These are phyloP conservation scores for Acrocalymma vagum DNA, from an alignment of 2,329 filamentous ascomycete species.

Conservation along the genomic window DNA sequence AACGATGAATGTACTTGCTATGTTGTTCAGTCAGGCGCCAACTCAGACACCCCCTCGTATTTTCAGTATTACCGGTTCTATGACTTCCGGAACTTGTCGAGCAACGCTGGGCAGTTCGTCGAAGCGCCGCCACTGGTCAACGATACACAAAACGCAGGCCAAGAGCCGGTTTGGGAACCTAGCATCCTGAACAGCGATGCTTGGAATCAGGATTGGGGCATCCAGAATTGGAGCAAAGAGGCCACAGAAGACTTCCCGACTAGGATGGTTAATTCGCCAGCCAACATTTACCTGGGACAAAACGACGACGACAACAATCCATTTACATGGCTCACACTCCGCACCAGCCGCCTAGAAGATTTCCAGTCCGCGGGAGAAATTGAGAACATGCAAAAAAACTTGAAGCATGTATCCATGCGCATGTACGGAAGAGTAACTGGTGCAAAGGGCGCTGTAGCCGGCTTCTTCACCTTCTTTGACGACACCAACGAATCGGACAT, in stretches of 20 bases:
- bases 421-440: slow-evolving; percentile 57
- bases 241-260: slow-evolving; percentile 48
- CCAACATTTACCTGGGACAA: slow-evolving; percentile 56
- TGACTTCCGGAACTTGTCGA: slow-evolving; percentile 57
- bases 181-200: slow-evolving; percentile 45
- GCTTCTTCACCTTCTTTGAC: slow-evolving; percentile 65
- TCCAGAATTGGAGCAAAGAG: slow-evolving; percentile 57
- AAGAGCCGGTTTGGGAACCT: slow-evolving; percentile 46
- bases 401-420: slow-evolving; percentile 59
- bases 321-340: slow-evolving; percentile 56
- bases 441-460: slow-evolving; percentile 57
- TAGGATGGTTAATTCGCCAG: slow-evolving; percentile 54
- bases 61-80: slow-evolving; percentile 62
- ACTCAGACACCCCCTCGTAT: slow-evolving; percentile 49
- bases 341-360: slow-evolving; percentile 52
- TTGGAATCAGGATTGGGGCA: slow-evolving; percentile 45
- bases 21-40: slow-evolving; percentile 52
- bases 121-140: slow-evolving; percentile 33
- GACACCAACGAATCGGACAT: slow-evolving; percentile 60
- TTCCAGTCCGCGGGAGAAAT: slow-evolving; percentile 60
- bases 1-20: slow-evolving; percentile 57
- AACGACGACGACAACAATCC: slow-evolving; percentile 29
- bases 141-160: slow-evolving; percentile 26
- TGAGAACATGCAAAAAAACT: slow-evolving; percentile 53
- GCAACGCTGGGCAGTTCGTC: slow-evolving; percentile 34